Percentiles rank a stretch among this genome's conserved stretches.
These are phyloP conservation scores for Schrenkiella parvula DNA, from an alignment of 345 rosid genomes.

Conservation along the genomic window DNA sequence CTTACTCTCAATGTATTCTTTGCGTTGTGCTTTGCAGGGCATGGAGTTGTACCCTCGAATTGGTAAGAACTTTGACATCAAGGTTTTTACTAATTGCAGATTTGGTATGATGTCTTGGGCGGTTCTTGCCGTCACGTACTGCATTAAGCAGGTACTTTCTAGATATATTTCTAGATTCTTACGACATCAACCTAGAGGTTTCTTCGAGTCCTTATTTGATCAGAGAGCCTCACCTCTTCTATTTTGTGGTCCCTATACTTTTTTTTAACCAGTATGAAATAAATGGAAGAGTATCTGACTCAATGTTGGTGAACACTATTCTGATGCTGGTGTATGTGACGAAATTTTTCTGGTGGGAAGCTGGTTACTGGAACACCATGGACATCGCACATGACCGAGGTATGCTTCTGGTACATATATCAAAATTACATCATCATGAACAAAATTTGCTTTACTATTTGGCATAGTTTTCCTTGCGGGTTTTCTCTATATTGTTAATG, in stretches of 20 bases:
- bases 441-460: neutral
- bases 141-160: slow-evolving; percentile 84
- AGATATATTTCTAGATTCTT: neutral
- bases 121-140: slow-evolving; percentile 96
- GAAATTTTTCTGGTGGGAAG: slow-evolving; percentile 99
- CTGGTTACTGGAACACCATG: slow-evolving; percentile 98
- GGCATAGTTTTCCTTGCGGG: neutral
- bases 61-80: slow-evolving; percentile 93
- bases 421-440: neutral
- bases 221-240: neutral
- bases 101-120: slow-evolving; percentile 99
- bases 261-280: slow-evolving; percentile 63
- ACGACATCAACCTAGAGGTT: neutral
- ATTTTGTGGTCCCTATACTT: slow-evolving; percentile 13
- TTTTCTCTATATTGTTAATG: neutral
- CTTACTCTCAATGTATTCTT: slow-evolving; percentile 14
- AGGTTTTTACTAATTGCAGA: slow-evolving; percentile 96
- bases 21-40: slow-evolving; percentile 54
- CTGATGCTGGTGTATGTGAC: slow-evolving; percentile 86
- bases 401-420: slow-evolving; percentile 29
- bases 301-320: slow-evolving; percentile 91
- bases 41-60: slow-evolving; percentile 98
- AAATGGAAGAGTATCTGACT: slow-evolving; percentile 77
- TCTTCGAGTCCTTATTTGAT: neutral
- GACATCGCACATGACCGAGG: slow-evolving; percentile 99